Percentiles rank a stretch among this genome's conserved stretches.
Evolutionary conservation across 108 stramenopile genomes (phyloP).

Genomic region (Pseudonitzschia multistriata): DNA sequence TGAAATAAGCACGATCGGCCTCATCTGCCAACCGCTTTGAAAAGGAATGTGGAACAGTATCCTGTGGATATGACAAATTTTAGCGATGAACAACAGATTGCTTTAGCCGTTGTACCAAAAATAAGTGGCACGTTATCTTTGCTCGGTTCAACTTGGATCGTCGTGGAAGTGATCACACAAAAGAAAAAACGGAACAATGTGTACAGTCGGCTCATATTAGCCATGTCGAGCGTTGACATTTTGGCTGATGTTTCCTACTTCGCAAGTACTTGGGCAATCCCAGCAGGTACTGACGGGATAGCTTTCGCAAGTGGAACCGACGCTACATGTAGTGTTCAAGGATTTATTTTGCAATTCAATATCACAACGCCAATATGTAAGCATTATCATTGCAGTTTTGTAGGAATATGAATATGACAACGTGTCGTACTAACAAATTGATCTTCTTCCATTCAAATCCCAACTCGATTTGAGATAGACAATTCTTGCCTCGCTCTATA

Average conservation of each 20-base stretch:
- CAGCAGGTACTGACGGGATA: constrained; percentile 3
- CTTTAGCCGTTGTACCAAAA: constrained; percentile 24
- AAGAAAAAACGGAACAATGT: constrained; percentile 19
- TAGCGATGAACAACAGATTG: constrained; percentile 12
- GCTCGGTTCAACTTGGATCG: constrained; percentile 18
- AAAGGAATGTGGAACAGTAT: too few relatives aligned
- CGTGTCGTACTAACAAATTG: constrained; percentile 30
- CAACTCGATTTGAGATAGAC: constrained; percentile 6
- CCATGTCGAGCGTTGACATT: constrained; percentile 19
- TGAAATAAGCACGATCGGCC: too few relatives aligned
- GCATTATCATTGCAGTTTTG: background rate
- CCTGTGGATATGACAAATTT: constrained; percentile 1
- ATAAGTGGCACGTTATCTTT: constrained; percentile 7
- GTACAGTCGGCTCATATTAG: constrained; percentile 19
- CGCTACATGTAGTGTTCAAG: constrained; percentile 17
- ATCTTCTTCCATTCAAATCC: too few relatives aligned
- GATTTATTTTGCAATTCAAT: constrained; percentile 13
- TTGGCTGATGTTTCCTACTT: background rate
- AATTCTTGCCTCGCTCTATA: constrained; percentile 23
- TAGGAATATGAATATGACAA: background rate
- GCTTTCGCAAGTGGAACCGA: constrained; percentile 18
- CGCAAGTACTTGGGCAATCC: constrained; percentile 25
- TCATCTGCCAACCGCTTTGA: too few relatives aligned
- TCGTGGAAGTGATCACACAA: constrained; percentile 19
- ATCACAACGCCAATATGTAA: constrained; percentile 16